A percentile compares a stretch with the other conserved stretches of the same genome.
Conservation (phyloP, 768 basidiomycete species). For the Cytidiella melzeri region DNA sequence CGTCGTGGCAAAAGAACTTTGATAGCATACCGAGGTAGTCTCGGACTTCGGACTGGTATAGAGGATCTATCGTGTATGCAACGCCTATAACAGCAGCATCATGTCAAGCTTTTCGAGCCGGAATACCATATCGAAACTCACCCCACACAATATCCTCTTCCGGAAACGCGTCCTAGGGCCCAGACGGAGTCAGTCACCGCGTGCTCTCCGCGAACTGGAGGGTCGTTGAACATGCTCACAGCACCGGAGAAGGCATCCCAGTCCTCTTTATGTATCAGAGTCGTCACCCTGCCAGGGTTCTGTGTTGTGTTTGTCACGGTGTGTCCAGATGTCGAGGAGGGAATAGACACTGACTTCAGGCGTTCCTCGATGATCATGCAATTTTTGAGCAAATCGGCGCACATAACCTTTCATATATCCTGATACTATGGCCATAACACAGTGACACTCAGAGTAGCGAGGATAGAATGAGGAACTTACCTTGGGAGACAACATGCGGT, state of each 20-base stretch:
- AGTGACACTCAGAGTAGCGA: neutral
- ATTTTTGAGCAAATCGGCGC: conserved; percentile 83
- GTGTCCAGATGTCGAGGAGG: neutral
- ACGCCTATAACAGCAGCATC: conserved; percentile 46
- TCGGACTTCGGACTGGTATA: conserved; percentile 66
- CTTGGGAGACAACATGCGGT: conserved; percentile 66
- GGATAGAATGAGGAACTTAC: conserved; percentile 32
- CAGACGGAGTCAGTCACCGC: conserved; percentile 6
- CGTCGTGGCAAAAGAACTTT: too few relatives aligned
- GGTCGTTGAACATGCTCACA: conserved; percentile 36
- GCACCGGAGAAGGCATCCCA: conserved; percentile 75
- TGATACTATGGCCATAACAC: too few relatives aligned
- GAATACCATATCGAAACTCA: conserved; percentile 19
- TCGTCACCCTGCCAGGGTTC: conserved; percentile 87
- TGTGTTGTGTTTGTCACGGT: conserved; percentile 27
- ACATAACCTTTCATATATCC: conserved; percentile 91
- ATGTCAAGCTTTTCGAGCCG: too few relatives aligned
- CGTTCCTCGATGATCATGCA: conserved; percentile 90
- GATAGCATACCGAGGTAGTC: conserved; percentile 75
- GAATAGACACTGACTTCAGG: conserved; percentile 48
- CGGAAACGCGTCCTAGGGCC: conserved; percentile 56
- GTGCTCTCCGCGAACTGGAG: too few relatives aligned
- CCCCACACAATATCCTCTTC: conserved; percentile 86
- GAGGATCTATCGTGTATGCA: conserved; percentile 83
- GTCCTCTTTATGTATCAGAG: conserved; percentile 80